phyloP scores from a whole-genome alignment of 352 stramenopile species.

The Pythium rishiriense region DNA sequence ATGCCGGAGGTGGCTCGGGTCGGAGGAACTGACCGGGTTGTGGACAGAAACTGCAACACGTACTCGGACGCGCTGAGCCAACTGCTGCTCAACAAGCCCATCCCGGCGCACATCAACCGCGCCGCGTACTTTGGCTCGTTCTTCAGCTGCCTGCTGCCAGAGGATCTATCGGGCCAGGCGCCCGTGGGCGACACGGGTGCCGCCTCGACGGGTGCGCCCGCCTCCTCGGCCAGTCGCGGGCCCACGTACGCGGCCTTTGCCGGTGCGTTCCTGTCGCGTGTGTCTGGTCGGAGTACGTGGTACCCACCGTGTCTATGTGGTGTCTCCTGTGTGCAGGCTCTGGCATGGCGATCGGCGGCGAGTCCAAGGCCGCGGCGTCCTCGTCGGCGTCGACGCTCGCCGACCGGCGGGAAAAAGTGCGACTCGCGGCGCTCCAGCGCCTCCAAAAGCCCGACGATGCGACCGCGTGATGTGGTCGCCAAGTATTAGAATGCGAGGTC shows the following conservation, averaged over 20 bases:
- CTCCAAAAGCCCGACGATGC: constrained; percentile 33
- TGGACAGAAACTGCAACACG: constrained; percentile 91
- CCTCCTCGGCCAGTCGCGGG: constrained; percentile 26
- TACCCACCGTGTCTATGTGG: neutral
- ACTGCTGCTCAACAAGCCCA: constrained; percentile 73
- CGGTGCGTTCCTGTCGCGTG: constrained; percentile 30
- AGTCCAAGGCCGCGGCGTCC: constrained; percentile 13
- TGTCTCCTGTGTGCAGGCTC: constrained; percentile 31
- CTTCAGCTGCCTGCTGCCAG: constrained; percentile 76
- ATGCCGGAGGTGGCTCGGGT: too few species aligned
- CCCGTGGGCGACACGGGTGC: constrained; percentile 51
- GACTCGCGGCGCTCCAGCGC: constrained; percentile 57
- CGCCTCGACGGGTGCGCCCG: neutral
- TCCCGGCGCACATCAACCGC: constrained; percentile 92
- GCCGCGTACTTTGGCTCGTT: constrained; percentile 92
- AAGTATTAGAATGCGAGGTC: too few species aligned
- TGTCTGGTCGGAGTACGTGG: neutral
- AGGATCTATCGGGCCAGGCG: constrained; percentile 50
- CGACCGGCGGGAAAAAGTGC: constrained; percentile 69
- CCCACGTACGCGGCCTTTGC: constrained; percentile 64
- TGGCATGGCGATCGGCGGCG: constrained; percentile 37
- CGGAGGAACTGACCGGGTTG: neutral
- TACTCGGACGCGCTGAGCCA: constrained; percentile 90
- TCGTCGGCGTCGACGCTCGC: constrained; percentile 26
- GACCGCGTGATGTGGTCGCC: constrained; percentile 3